Percentiles rank a stretch among this genome's conserved stretches.
These are phyloP conservation scores for Clarireedia hainanense DNA, from an alignment of 2,329 filamentous ascomycete species.

Conservation along the genomic window DNA sequence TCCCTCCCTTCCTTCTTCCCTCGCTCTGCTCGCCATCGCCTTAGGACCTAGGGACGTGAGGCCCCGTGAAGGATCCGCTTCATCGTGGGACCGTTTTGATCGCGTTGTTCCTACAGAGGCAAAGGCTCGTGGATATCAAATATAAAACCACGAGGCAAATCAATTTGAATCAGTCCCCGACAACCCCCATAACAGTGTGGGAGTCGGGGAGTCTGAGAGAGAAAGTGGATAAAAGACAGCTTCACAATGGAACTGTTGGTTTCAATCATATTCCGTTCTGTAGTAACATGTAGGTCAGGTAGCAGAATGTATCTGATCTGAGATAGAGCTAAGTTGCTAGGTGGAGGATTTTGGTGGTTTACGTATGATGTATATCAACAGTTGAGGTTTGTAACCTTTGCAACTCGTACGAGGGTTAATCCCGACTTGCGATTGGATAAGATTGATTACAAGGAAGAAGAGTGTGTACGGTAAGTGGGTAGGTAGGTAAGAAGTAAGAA, in stretches of 20 bases:
- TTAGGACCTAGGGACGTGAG: no score
- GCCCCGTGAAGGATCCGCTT: no score
- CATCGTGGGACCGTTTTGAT: conserved; percentile 2
- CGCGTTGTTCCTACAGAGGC: background rate
- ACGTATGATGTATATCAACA: conserved; percentile 3
- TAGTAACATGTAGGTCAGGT: background rate
- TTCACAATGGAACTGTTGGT: background rate
- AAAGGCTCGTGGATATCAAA: conserved; percentile 1
- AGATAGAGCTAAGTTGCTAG: background rate
- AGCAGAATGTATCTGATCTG: background rate
- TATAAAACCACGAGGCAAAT: conserved; percentile 6
- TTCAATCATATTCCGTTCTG: conserved; percentile 1
- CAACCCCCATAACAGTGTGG: conserved; percentile 3
- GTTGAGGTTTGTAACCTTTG: background rate
- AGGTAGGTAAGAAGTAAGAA: no score
- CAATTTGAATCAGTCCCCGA: background rate
- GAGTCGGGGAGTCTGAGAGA: no score
- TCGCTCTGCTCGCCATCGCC: no score
- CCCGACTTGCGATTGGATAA: background rate
- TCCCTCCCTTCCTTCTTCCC: no score
- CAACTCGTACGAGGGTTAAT: conserved; percentile 1
- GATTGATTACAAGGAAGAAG: background rate
- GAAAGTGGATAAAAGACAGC: background rate
- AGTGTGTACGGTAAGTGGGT: no score
- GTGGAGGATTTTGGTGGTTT: background rate